Percentiles rank a stretch among this genome's conserved stretches.
phyloP scores from a whole-genome alignment of 1,284 basidiomycete genomes.

The Melampsora larici-populina region DNA sequence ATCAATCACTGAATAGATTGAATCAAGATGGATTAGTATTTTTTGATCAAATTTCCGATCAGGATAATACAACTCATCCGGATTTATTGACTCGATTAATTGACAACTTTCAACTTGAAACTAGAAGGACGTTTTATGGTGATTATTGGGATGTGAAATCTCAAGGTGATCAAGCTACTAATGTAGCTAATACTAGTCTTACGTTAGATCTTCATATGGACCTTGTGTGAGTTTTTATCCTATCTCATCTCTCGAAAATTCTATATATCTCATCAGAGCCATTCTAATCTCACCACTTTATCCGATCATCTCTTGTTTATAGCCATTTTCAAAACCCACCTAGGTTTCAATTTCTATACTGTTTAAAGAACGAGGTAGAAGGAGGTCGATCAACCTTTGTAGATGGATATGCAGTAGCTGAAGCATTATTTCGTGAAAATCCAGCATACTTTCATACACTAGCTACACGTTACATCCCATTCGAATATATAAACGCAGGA shows the following conservation, averaged over 20 bases:
- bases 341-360: slow-evolving; percentile 86
- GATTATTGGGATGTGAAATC: slow-evolving; percentile 82
- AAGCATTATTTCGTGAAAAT: slow-evolving; percentile 60
- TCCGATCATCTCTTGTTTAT: neutral
- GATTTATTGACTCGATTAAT: slow-evolving; percentile 66
- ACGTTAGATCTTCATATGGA: slow-evolving; percentile 90
- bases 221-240: slow-evolving; percentile 64
- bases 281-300: neutral
- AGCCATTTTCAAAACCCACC: slow-evolving; percentile 79
- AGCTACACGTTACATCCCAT: slow-evolving; percentile 66
- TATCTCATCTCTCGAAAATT: neutral
- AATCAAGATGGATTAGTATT: slow-evolving; percentile 60
- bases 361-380: slow-evolving; percentile 69
- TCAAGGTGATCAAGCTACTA: slow-evolving; percentile 66
- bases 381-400: slow-evolving; percentile 88
- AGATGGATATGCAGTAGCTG: slow-evolving; percentile 71
- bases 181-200: slow-evolving; percentile 92
- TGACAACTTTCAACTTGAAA: slow-evolving; percentile 64
- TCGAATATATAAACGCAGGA: slow-evolving; percentile 86
- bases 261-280: neutral
- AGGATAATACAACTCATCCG: slow-evolving; percentile 58
- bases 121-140: slow-evolving; percentile 88
- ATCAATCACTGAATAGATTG: slow-evolving; percentile 54
- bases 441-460: slow-evolving; percentile 65
- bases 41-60: slow-evolving; percentile 62